These are phyloP conservation scores for Stephanodiscus triporus DNA, from an alignment of 108 stramenopile genomes.

Conservation along the genomic window DNA sequence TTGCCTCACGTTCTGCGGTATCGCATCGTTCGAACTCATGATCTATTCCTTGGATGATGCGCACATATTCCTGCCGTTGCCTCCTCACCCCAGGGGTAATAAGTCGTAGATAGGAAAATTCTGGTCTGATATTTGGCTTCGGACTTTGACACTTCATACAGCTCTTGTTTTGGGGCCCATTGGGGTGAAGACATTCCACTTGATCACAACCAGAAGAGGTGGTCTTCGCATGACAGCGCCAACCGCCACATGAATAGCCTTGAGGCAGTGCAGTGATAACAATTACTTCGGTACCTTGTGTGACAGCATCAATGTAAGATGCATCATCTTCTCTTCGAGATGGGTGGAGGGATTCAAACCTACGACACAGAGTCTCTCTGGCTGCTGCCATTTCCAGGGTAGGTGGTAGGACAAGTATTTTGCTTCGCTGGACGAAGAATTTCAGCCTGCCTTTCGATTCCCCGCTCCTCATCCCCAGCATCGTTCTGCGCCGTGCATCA, in stretches of 20 bases:
- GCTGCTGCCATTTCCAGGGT: neutral
- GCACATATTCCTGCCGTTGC: slow-evolving; percentile 19
- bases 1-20: slow-evolving; percentile 25
- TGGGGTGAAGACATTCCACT: slow-evolving; percentile 25
- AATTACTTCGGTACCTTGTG: slow-evolving; percentile 1
- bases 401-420: slow-evolving; percentile 10
- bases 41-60: slow-evolving; percentile 20
- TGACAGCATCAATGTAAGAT: neutral
- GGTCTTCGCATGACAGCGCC: slow-evolving; percentile 21
- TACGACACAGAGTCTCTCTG: slow-evolving; percentile 9
- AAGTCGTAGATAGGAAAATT: slow-evolving; percentile 14
- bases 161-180: neutral
- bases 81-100: slow-evolving; percentile 10
- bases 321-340: slow-evolving; percentile 16
- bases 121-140: slow-evolving; percentile 9
- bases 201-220: neutral
- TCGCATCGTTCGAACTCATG: slow-evolving; percentile 19
- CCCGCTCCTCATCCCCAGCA: slow-evolving; percentile 5
- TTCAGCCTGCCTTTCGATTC: neutral
- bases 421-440: slow-evolving; percentile 3
- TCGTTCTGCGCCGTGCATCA: neutral
- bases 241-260: slow-evolving; percentile 20
- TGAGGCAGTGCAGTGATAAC: slow-evolving; percentile 8
- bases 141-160: slow-evolving; percentile 16
- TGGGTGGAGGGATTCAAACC: neutral